Conservation (phyloP, 139 green algal species). For the Coelastrella sp. region DNA sequence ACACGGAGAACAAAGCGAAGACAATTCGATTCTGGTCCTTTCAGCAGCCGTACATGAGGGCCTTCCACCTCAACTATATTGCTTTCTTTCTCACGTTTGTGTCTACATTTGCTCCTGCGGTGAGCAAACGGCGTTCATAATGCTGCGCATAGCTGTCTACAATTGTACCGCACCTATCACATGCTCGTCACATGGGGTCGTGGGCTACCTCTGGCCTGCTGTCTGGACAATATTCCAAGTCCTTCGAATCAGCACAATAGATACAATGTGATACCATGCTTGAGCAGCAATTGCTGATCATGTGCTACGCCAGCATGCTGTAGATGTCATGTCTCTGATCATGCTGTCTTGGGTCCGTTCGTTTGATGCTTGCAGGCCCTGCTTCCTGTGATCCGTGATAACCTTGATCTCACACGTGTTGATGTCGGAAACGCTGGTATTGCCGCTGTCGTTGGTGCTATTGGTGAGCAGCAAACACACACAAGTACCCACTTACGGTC, state of each 20-base stretch:
- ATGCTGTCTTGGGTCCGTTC: too few species aligned
- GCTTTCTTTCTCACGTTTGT: constrained; percentile 93
- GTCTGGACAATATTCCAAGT: too few species aligned
- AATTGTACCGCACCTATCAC: not conserved
- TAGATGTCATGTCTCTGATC: too few species aligned
- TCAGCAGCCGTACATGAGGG: constrained; percentile 40
- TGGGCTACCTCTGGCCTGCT: too few species aligned
- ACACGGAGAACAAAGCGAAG: constrained; percentile 45
- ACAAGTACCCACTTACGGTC: too few species aligned
- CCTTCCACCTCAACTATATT: constrained; percentile 64
- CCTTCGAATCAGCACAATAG: too few species aligned
- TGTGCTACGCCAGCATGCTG: too few species aligned
- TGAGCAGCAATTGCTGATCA: too few species aligned
- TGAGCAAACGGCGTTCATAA: constrained; percentile 76
- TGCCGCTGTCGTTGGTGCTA: constrained; percentile 75
- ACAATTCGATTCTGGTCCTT: constrained; percentile 24
- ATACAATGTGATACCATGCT: too few species aligned
- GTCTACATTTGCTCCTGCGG: constrained; percentile 89
- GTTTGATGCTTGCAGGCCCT: constrained; percentile 66
- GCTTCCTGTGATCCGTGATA: constrained; percentile 86
- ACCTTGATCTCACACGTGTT: constrained; percentile 79
- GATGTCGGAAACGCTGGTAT: constrained; percentile 65
- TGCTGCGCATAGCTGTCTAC: constrained; percentile 40
- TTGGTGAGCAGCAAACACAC: constrained; percentile 49
- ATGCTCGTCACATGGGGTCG: too few species aligned